Conservation (phyloP, 2,329 filamentous ascomycete genomes). For the Penicillium sclerotiorum region DNA sequence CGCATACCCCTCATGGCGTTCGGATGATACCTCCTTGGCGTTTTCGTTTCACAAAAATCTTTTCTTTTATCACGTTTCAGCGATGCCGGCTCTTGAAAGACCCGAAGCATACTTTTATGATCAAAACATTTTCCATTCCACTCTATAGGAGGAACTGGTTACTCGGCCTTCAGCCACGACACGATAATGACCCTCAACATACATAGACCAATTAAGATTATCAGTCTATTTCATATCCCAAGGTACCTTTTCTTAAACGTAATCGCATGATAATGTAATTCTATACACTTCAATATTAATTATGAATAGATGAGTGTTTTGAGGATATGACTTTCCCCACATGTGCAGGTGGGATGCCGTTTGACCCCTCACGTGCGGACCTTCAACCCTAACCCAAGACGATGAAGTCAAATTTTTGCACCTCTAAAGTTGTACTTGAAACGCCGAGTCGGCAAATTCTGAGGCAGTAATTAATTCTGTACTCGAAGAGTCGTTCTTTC, state of each 20-base stretch:
- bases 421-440: too few species aligned
- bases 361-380: neutral
- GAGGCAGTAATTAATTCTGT: too few species aligned
- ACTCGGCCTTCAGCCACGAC: constrained; percentile 5
- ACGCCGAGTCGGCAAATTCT: too few species aligned
- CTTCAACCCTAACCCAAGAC: neutral
- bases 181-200: constrained; percentile 28
- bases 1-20: constrained; percentile 25
- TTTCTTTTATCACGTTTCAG: constrained; percentile 1
- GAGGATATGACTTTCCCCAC: too few species aligned
- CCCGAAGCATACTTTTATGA: constrained; percentile 6
- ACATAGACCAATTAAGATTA: too few species aligned
- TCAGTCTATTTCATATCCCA: too few species aligned
- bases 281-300: too few species aligned
- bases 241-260: too few species aligned
- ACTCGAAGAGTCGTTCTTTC: too few species aligned
- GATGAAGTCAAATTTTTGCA: too few species aligned
- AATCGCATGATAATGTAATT: too few species aligned
- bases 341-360: neutral
- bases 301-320: too few species aligned
- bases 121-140: constrained; percentile 11
- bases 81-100: constrained; percentile 5
- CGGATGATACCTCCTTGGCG: constrained; percentile 23
- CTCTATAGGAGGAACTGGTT: constrained; percentile 11
- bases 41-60: neutral